Base-by-base conservation (phyloP, 148 eudicot genomes). In the Chenopodium berlandieri region DNA sequence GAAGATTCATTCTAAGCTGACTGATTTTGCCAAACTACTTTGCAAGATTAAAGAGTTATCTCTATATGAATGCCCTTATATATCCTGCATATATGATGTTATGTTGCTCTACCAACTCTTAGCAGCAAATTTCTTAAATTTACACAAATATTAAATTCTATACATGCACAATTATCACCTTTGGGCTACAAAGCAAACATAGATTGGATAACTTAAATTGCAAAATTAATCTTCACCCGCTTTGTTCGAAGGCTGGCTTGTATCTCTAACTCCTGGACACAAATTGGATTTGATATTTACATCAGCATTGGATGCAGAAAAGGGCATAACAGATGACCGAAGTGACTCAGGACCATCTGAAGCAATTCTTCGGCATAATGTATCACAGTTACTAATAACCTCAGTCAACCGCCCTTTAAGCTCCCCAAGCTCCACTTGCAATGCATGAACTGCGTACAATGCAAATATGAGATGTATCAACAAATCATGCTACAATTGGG, bases 371-470 rank as follows among this genome's bases (percentile, higher is more conserved):
- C 82, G 88, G 85, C 99, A 95, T 54, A 95, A 79, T 46, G 95
- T 87, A 77, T 92, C 97, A 75, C 99, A 95, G 84, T 92, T 96
- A 83, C 94, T 92, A 46, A 92, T 90, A 68, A 96, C 98, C 86
- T 96, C 95, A 0, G 98, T 96, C 80, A 94, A 82, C 70, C 97
- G 92, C 72, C 97, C 98, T 88, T 94, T 96, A 75, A 96, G 88
- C 75, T 91, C 97, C 82, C 99, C 99, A 58, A 96, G 91, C 83
- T 94, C 97, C 74, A 95, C 97, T 89, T 93, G 88, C 89, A 95
- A 83, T 13, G 87, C 85, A 82, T 92, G 94, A 85, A 92, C 99
- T 95, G 84, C 83, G 86, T 27, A 58, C 54, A 48, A 48, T 10
- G 54, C 69, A 81, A 56, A 69, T 25, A 80, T 70, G 46, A 70